phyloP scores from a whole-genome alignment of 441 rosid genomes.

The Syzygium syzygioides region DNA sequence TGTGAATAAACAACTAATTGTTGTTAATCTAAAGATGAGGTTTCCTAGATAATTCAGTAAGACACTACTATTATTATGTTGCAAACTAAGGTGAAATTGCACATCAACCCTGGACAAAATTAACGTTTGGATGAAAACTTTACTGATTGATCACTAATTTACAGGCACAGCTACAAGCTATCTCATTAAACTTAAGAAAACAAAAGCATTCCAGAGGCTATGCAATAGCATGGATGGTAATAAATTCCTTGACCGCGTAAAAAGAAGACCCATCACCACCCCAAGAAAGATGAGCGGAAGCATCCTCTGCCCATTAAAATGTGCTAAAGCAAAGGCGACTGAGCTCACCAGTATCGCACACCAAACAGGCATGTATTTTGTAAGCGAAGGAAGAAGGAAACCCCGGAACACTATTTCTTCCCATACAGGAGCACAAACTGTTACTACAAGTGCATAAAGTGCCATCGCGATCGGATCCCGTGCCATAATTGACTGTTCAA shows the following conservation, averaged over 20 bases:
- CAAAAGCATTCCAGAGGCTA: conserved; percentile 98
- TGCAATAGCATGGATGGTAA: conserved; percentile 89
- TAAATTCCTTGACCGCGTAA: conserved; percentile 82
- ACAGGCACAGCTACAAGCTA: conserved; percentile 3
- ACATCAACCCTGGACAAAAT: neutral
- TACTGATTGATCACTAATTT: neutral
- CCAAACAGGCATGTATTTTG: conserved; percentile 97
- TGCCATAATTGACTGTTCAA: conserved; percentile 88
- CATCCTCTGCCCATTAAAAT: conserved; percentile 94
- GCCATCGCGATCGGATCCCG: conserved; percentile 97
- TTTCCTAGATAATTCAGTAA: neutral
- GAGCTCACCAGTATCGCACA: conserved; percentile 85
- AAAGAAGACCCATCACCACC: conserved; percentile 79
- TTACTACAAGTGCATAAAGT: conserved; percentile 76
- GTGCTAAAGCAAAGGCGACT: conserved; percentile 87
- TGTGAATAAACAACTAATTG: neutral
- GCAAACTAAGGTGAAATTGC: neutral
- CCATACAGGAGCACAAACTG: conserved; percentile 96
- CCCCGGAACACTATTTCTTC: conserved; percentile 98
- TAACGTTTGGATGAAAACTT: neutral
- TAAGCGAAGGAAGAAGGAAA: conserved; percentile 90
- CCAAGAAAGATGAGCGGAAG: conserved; percentile 90
- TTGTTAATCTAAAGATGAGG: neutral
- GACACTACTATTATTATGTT: neutral
- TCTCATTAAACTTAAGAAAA: conserved; percentile 66